Evolutionary conservation across 257 asterid species (phyloP), one percentile per base, ranked within the genome.

Genomic region (Sherardia arvensis): DNA sequence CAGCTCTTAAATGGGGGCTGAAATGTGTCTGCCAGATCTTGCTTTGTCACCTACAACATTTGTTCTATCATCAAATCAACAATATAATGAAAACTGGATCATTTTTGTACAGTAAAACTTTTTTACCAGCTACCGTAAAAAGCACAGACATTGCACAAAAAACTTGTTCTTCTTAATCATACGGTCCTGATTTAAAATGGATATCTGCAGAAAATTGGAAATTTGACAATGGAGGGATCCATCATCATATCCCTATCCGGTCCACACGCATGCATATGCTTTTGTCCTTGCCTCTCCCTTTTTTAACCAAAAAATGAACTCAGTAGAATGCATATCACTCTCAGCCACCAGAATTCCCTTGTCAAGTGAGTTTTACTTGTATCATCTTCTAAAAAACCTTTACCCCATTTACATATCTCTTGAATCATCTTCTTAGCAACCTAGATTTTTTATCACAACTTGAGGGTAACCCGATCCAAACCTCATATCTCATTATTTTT

Each of bases 11-110:
- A 91, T 14, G 98, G 96, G n/a, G 96, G 96, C 68, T 91, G 92
- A 78, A 68, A 91, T 53, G 98, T 83, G 77, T 91, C 98, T 3
- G 88, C 91, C 84, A 91, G 47, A 73, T 91, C 98, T 84, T 91
- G 98, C 54, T 67, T 65, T 27, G 84, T 86, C 45, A 88, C 98
- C 96, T 91, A 57, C 4, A 21, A 1, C 23, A 23, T 11, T 34
- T 43, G 51, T 43, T 3, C 51, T 4, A 14, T 43, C 20, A 17
- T 15, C 51, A 43, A 43, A 2, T 40, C 48, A 15, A 14, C 48
- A 40, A 40, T 4, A 40, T 40, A 14, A 7, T n/a, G n/a, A n/a
- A n/a, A 12, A 10, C 15, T 36, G 15, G 43, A 36, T 36, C 15
- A 10, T 36, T 36, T 15, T 36, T 10, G 43, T 12, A 38, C 47